Evolutionary conservation across 768 basidiomycete species (phyloP).

Genomic region (Asterophora parasitica): DNA sequence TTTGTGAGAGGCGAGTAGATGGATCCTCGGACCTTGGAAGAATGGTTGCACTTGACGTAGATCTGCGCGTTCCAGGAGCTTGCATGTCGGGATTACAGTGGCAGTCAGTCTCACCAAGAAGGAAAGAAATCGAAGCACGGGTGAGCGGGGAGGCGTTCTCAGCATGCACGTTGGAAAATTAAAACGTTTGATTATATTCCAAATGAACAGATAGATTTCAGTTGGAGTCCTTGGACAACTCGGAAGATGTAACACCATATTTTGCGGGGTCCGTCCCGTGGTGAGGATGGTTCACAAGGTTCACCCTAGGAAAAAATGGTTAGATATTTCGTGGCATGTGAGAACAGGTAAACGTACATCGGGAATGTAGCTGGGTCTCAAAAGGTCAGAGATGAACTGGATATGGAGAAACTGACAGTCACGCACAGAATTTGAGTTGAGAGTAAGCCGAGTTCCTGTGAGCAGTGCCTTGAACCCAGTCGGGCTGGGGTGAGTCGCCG

Average conservation of each 20-base stretch:
- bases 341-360: constrained; percentile 45
- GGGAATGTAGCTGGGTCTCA: constrained; percentile 57
- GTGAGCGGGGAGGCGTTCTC: no score
- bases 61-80: no score
- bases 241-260: constrained; percentile 43
- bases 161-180: no score
- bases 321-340: background rate
- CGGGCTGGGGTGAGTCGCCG: constrained; percentile 76
- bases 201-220: constrained; percentile 1
- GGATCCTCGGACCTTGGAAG: no score
- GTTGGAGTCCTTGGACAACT: constrained; percentile 18
- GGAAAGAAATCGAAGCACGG: no score
- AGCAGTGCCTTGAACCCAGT: constrained; percentile 84
- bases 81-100: no score
- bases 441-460: constrained; percentile 87
- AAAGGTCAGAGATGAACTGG: constrained; percentile 9
- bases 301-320: constrained; percentile 62
- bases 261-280: constrained; percentile 85
- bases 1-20: no score
- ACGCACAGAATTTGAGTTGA: constrained; percentile 88
- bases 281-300: constrained; percentile 85
- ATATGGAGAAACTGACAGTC: constrained; percentile 4
- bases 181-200: background rate
- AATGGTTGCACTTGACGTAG: no score
- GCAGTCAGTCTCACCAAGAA: no score